Base-by-base conservation (phyloP, 2,329 filamentous ascomycete species). In the Dactylellina drechsleri region DNA sequence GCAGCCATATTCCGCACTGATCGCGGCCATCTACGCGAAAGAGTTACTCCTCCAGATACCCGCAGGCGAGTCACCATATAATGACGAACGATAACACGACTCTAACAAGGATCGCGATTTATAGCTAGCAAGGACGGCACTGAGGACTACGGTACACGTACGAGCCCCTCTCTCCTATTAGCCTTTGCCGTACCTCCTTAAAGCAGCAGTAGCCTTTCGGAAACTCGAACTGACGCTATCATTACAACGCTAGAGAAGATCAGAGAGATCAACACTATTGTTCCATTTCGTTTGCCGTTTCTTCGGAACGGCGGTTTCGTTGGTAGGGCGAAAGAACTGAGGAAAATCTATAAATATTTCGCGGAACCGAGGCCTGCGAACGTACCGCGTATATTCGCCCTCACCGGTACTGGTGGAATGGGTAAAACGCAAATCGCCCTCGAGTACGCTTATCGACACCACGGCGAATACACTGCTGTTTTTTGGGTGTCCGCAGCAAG, bases 401-500 rank as follows among this genome's bases (percentile, higher is more conserved):
- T n/a, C n/a, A n/a, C n/a, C 5, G 59, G 59, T 4, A 64, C 50
- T n/a, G n/a, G n/a, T n/a, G n/a, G n/a, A n/a, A n/a, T n/a, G n/a
- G n/a, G n/a, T n/a, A n/a, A n/a, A n/a, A 78, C 78, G 12, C 66
- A 79, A 57, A 74, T 47, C 18, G 77, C 76, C 16, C 62, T 59
- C 4, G 71, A 79, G 66, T 80, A 77, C 50, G 71, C 68, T 12
- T 76, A 77, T 57, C 58, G 66, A 16, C 8, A 75, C 18, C 57
- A 68, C 7, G 15, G 54, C 5, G 36, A 70, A 1, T 80, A 78
- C 56, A 70, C 77, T 26, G 77, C 78, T 5, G 50, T 79, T 18
- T 79, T 80, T 71, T 79, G 77, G 78, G 47, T 80, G 2, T 67
- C 77, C 61, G 76, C 72, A 36, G 66, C 31, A 49, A 76, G 66